Percentiles rank a stretch among this genome's conserved stretches.
Conservation (phyloP, 2,329 filamentous ascomycete species). For the Stachybotrys echinatus region DNA sequence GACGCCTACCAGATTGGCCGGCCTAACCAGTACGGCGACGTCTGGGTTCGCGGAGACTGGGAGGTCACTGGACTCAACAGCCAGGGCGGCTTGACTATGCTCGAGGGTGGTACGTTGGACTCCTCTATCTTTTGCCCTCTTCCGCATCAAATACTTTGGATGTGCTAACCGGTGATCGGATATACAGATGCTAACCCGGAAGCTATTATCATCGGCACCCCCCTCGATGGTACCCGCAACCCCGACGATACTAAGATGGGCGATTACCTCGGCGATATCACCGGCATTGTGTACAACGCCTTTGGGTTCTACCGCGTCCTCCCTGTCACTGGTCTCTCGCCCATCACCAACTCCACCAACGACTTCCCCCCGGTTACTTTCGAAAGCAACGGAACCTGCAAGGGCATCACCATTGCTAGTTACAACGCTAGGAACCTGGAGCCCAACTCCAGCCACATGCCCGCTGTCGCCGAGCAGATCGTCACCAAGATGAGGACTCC, state of each 20-base stretch:
- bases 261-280: slow-evolving; percentile 60
- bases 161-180: background rate
- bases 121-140: too few relatives aligned
- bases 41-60: slow-evolving; percentile 65
- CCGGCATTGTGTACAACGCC: slow-evolving; percentile 59
- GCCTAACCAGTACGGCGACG: slow-evolving; percentile 61
- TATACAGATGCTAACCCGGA: slow-evolving; percentile 62
- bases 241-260: slow-evolving; percentile 56
- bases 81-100: slow-evolving; percentile 60
- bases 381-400: slow-evolving; percentile 49
- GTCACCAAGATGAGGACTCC: slow-evolving; percentile 58
- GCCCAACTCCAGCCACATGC: slow-evolving; percentile 49
- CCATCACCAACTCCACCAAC: slow-evolving; percentile 38
- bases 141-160: background rate
- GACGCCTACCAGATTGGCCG: slow-evolving; percentile 51
- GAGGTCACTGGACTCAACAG: slow-evolving; percentile 55
- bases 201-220: slow-evolving; percentile 57
- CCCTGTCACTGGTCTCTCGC: slow-evolving; percentile 51
- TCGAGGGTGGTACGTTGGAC: slow-evolving; percentile 40
- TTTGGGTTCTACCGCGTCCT: slow-evolving; percentile 68
- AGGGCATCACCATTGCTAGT: slow-evolving; percentile 55
- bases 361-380: slow-evolving; percentile 48
- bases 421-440: slow-evolving; percentile 69
- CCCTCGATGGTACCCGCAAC: slow-evolving; percentile 61
- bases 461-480: slow-evolving; percentile 59